phyloP scores from a whole-genome alignment of 768 basidiomycete species.

The Mycena sanguinolenta region DNA sequence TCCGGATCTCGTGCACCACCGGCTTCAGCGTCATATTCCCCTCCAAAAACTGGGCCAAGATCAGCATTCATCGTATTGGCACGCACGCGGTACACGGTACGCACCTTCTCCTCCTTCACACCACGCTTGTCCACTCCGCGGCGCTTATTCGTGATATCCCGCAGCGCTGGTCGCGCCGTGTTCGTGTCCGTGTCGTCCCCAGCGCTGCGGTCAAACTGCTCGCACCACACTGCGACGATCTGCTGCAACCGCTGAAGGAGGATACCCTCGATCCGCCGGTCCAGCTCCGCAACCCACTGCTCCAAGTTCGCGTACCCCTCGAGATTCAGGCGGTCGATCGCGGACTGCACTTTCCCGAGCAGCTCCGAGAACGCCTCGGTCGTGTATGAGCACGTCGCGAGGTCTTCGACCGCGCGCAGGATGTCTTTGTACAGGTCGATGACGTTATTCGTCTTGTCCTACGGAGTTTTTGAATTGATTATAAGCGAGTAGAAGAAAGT shows the following conservation, averaged over 20 bases:
- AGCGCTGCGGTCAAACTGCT: constrained; percentile 77
- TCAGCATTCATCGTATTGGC: constrained; percentile 6
- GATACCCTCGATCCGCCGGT: constrained; percentile 86
- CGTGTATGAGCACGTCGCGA: constrained; percentile 89
- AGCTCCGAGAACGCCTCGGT: constrained; percentile 85
- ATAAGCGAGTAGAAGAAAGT: too few relatives aligned
- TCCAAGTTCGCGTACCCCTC: constrained; percentile 97
- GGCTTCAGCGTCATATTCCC: constrained; percentile 84
- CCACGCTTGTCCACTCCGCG: constrained; percentile 72
- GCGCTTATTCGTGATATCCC: constrained; percentile 75
- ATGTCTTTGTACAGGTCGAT: constrained; percentile 94
- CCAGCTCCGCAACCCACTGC: constrained; percentile 88
- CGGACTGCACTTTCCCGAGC: constrained; percentile 84
- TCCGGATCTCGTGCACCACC: constrained; percentile 95
- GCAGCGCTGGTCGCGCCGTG: constrained; percentile 53
- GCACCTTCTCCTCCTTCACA: constrained; percentile 83
- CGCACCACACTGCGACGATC: constrained; percentile 89
- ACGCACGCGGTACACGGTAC: constrained; percentile 26
- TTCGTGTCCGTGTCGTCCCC: constrained; percentile 77
- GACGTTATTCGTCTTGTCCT: constrained; percentile 96
- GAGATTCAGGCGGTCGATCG: constrained; percentile 94
- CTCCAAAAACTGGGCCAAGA: constrained; percentile 69
- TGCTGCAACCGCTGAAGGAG: constrained; percentile 80
- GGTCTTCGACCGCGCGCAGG: constrained; percentile 85
- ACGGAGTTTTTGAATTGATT: neutral